phyloP scores from a whole-genome alignment of 805 yeast species.

The Yarrowia porcina region DNA sequence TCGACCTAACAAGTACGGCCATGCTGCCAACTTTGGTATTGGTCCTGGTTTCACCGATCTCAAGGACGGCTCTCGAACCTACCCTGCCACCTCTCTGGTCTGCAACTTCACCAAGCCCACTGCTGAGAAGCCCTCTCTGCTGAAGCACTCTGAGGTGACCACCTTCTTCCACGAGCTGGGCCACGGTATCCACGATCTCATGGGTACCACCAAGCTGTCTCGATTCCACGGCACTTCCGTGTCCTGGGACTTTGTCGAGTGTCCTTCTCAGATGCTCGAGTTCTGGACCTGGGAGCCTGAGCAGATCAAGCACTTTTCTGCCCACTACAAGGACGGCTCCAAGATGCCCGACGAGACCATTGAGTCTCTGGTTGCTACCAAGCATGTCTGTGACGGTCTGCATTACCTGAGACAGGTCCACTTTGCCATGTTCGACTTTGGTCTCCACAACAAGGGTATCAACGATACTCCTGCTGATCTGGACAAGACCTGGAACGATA shows the following conservation, averaged over 20 bases:
- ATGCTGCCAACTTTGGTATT: slow-evolving; percentile 79
- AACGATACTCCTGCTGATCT: slow-evolving; percentile 42
- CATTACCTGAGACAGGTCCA: slow-evolving; percentile 71
- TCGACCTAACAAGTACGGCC: slow-evolving; percentile 82
- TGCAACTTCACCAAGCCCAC: slow-evolving; percentile 82
- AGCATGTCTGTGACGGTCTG: slow-evolving; percentile 74
- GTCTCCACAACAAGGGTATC: slow-evolving; percentile 48
- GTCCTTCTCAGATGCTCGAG: slow-evolving; percentile 87
- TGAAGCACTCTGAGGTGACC: slow-evolving; percentile 73
- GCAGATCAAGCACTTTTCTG: slow-evolving; percentile 56
- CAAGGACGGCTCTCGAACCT: slow-evolving; percentile 48
- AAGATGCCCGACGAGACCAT: slow-evolving; percentile 56
- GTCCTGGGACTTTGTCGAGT: slow-evolving; percentile 84
- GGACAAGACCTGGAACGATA: slow-evolving; percentile 57
- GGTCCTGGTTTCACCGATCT: slow-evolving; percentile 60
- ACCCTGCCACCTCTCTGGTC: slow-evolving; percentile 74
- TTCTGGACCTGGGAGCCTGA: slow-evolving; percentile 79
- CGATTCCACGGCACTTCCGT: slow-evolving; percentile 76
- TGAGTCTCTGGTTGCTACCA: slow-evolving; percentile 56
- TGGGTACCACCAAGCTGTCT: slow-evolving; percentile 62
- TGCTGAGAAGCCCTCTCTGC: slow-evolving; percentile 64
- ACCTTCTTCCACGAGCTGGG: slow-evolving; percentile 90
- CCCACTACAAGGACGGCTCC: slow-evolving; percentile 59
- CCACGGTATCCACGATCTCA: slow-evolving; percentile 78
- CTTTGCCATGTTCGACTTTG: slow-evolving; percentile 76